Conservation (phyloP, 345 rosid species). For the Citrus sinensis region DNA sequence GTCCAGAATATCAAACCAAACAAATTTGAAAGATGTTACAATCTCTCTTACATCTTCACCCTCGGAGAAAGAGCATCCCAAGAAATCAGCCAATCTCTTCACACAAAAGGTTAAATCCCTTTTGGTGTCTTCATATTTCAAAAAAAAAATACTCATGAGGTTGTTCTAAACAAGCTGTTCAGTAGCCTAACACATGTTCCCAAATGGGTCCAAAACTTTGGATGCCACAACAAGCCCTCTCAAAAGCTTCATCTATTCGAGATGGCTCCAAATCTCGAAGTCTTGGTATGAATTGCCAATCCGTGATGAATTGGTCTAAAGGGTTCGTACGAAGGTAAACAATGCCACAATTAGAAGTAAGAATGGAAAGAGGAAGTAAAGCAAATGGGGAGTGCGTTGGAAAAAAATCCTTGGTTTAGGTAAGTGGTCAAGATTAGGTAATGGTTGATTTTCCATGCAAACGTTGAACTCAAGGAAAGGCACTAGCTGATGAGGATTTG, state of each 20-base stretch:
- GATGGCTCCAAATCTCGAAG: background rate
- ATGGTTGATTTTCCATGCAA: background rate
- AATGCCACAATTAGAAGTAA: background rate
- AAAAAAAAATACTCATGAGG: slow-evolving; percentile 11
- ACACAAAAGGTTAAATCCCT: background rate
- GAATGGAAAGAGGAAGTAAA: slow-evolving; percentile 9
- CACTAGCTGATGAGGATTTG: background rate
- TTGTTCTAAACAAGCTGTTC: slow-evolving; percentile 17
- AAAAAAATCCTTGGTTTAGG: background rate
- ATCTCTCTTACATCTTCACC: slow-evolving; percentile 15
- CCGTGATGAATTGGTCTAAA: slow-evolving; percentile 21
- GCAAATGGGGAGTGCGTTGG: slow-evolving; percentile 21
- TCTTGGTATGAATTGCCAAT: slow-evolving; percentile 19
- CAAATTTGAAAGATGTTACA: too few species aligned
- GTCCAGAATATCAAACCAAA: too few species aligned
- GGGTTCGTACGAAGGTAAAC: background rate
- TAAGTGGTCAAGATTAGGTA: background rate
- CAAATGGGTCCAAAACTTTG: slow-evolving; percentile 11
- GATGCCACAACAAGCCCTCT: slow-evolving; percentile 23
- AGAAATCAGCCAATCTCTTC: slow-evolving; percentile 26
- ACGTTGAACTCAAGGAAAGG: too few species aligned
- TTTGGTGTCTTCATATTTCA: slow-evolving; percentile 25
- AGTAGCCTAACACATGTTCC: slow-evolving; percentile 3
- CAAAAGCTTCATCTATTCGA: slow-evolving; percentile 18
- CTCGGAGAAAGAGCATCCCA: slow-evolving; percentile 23